Percentiles rank a stretch among this genome's conserved stretches.
Evolutionary conservation across 768 basidiomycete species (phyloP).

Genomic region (Suillus decipiens): DNA sequence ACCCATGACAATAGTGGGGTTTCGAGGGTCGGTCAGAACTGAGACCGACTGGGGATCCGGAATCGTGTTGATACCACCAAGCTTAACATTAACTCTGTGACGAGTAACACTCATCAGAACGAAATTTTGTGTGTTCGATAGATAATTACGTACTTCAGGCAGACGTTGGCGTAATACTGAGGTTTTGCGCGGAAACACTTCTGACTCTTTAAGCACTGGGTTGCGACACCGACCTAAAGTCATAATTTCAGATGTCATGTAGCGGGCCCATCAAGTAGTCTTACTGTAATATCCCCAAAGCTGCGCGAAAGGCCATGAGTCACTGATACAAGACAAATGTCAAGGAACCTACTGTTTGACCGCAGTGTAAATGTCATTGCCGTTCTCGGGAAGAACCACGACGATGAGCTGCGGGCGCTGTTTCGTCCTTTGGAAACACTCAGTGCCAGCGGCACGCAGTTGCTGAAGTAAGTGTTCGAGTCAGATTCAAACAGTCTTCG

Average conservation of each 20-base stretch:
- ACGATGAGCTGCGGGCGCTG: constrained; percentile 60
- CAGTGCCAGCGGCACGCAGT: constrained; percentile 52
- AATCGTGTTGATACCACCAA: constrained; percentile 81
- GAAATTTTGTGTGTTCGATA: neutral
- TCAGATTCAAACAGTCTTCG: neutral
- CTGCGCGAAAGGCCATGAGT: constrained; percentile 37
- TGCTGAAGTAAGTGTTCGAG: constrained; percentile 33
- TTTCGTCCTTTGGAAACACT: constrained; percentile 41
- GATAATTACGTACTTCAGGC: constrained; percentile 59
- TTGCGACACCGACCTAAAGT: constrained; percentile 67
- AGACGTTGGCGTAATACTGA: constrained; percentile 83
- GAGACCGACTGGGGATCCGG: constrained; percentile 69
- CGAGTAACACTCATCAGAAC: constrained; percentile 5
- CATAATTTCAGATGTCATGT: neutral
- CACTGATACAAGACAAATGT: constrained; percentile 1
- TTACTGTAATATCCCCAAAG: constrained; percentile 68
- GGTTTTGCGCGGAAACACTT: constrained; percentile 69
- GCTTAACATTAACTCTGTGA: constrained; percentile 76
- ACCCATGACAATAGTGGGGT: constrained; percentile 83
- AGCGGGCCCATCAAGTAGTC: constrained; percentile 13
- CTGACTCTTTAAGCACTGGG: constrained; percentile 70
- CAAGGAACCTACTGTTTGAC: constrained; percentile 68
- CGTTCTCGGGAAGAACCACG: constrained; percentile 70
- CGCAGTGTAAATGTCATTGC: constrained; percentile 73
- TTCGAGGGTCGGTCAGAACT: constrained; percentile 64